A percentile compares a stretch with the other conserved stretches of the same genome.
Evolutionary conservation across 805 yeast species (phyloP).

Genomic region (Scheffersomyces stipitis): DNA sequence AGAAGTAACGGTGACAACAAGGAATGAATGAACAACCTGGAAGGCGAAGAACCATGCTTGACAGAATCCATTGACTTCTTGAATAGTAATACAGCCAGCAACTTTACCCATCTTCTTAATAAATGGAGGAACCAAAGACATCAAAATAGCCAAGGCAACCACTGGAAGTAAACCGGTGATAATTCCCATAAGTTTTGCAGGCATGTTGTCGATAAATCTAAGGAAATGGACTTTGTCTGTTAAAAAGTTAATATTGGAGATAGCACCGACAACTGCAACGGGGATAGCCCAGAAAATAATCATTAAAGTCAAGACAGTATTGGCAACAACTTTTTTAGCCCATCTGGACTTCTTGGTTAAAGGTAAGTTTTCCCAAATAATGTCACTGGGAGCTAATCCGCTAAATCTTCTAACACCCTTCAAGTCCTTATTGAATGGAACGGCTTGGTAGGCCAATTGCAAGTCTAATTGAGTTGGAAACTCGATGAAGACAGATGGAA

Average conservation of each 20-base stretch:
- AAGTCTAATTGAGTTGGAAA: conserved; percentile 84
- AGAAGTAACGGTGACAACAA: conserved; percentile 25
- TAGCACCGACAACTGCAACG: conserved; percentile 31
- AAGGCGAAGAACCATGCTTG: conserved; percentile 28
- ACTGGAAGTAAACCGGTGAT: conserved; percentile 28
- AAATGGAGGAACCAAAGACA: conserved; percentile 29
- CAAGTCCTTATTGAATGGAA: conserved; percentile 54
- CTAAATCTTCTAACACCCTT: conserved; percentile 49
- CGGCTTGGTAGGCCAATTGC: conserved; percentile 85
- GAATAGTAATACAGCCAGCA: conserved; percentile 24
- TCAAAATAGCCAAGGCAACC: conserved; percentile 26
- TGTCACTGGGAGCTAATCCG: conserved; percentile 77
- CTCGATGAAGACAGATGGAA: conserved; percentile 75
- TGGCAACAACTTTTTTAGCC: conserved; percentile 57
- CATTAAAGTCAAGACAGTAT: conserved; percentile 59
- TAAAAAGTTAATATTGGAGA: conserved; percentile 26
- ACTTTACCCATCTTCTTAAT: conserved; percentile 26
- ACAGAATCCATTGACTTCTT: conserved; percentile 25
- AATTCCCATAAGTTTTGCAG: conserved; percentile 20
- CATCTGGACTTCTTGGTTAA: conserved; percentile 57
- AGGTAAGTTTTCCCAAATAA: conserved; percentile 78
- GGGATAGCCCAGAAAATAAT: conserved; percentile 83
- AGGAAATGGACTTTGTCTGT: conserved; percentile 23
- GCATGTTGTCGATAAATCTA: conserved; percentile 25
- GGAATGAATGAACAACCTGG: conserved; percentile 29